Evolutionary conservation across 2,329 filamentous ascomycete species (phyloP).

Genomic region (Thyridium curvatum): DNA sequence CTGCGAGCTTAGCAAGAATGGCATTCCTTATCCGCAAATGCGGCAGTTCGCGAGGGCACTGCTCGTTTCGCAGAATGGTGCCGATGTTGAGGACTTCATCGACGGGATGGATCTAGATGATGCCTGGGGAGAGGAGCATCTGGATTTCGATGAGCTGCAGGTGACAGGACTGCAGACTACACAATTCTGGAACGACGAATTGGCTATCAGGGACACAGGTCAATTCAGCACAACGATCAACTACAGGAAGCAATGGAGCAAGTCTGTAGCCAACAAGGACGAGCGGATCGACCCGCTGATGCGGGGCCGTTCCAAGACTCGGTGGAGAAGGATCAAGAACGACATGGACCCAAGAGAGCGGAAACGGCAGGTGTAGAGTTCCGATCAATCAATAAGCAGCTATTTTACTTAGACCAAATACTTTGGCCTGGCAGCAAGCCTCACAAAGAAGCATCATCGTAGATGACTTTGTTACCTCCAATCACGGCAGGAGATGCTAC

Average conservation of each 20-base stretch:
- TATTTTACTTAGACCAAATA: too few relatives aligned
- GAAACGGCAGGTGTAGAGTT: neutral
- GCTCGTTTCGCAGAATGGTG: neutral
- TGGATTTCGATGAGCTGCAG: neutral
- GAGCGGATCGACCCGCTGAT: conserved; percentile 1
- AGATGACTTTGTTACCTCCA: too few relatives aligned
- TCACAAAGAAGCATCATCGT: too few relatives aligned
- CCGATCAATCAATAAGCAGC: too few relatives aligned
- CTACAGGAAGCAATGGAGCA: neutral
- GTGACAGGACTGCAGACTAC: neutral
- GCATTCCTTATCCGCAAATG: conserved; percentile 1
- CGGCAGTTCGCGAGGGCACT: neutral
- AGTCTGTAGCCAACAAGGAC: neutral
- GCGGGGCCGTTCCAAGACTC: neutral
- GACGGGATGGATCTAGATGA: conserved; percentile 2
- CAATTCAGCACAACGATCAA: neutral
- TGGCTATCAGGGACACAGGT: neutral
- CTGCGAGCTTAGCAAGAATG: conserved; percentile 1
- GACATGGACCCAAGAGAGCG: neutral
- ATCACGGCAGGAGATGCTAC: too few relatives aligned
- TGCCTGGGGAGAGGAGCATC: neutral
- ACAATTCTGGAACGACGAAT: neutral
- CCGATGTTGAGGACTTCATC: conserved; percentile 1
- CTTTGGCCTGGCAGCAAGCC: too few relatives aligned
- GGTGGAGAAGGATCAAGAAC: conserved; percentile 1